Base-by-base conservation (phyloP, 441 rosid genomes). In the Adansonia gregorii region DNA sequence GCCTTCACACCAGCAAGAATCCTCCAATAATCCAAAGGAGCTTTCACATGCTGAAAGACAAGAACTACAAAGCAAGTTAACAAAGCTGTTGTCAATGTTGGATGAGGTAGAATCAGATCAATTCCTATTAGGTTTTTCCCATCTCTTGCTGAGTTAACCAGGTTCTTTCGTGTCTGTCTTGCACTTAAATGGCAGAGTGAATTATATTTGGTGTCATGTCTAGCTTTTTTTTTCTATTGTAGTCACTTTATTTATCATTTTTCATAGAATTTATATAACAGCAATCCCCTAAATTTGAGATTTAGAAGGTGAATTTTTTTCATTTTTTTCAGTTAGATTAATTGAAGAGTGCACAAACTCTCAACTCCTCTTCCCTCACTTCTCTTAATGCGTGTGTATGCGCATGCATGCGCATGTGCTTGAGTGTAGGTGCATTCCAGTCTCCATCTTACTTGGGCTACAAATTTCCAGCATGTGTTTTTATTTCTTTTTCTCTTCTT, bases 81-180 rank as follows among this genome's bases (percentile, higher is more conserved):
- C 97, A 67, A 92, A 94, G 84, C 98, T 97, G 73, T 81, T 92
- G 75, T 91, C 97, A 78, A 94, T 94, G 96, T 79, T 92, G 85
- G 99, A 93, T 68, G 97, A 94, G 97, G 99, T 92, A 85, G 79
- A 14, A 52, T 24, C 17, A 66, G 63, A 22, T 7, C n/a, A 49
- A 20, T 39, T 31, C 19, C 71, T 75, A 54, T 6, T 74, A 2
- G 31, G 39, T 74, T 65, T 65, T 49, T 49, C 27, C 14, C 24
- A 8, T 74, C 71, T 76, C 54, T 19, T 75, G 20, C 39, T 7
- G 15, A 27, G 75, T 52, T 41, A 67, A 43, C 8, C 8, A 10
- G 52, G 4, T 17, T 43, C 71, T 67, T 65, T 63, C 2, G 24
- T 4, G 6, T 39, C 15, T 65, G 11, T 31, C 67, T 64, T 35